Conservation (phyloP, 1,284 basidiomycete genomes). For the Cutaneotrichosporon sp. region DNA sequence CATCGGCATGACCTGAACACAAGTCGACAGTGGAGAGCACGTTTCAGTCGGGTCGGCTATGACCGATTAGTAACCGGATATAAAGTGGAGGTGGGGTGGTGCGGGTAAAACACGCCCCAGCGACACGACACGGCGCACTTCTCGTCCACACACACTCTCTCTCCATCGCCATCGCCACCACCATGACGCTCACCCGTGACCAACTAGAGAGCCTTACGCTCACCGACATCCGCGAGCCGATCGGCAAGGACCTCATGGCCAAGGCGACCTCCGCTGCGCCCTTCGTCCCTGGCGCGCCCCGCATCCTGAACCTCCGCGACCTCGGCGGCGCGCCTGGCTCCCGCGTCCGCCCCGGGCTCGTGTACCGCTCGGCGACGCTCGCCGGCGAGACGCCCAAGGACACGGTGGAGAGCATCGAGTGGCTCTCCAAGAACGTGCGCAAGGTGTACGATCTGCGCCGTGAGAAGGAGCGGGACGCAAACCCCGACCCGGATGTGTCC, state of each 20-base stretch:
- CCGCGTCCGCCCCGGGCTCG: slow-evolving; percentile 6
- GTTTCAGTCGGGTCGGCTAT: neutral
- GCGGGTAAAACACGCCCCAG: too few relatives aligned
- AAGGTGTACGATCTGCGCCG: slow-evolving; percentile 18
- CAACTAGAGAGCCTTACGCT: slow-evolving; percentile 10
- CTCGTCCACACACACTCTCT: neutral
- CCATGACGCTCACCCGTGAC: slow-evolving; percentile 2
- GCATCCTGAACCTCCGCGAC: slow-evolving; percentile 21
- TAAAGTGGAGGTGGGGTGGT: too few relatives aligned
- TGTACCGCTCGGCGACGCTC: slow-evolving; percentile 16
- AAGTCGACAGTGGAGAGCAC: neutral
- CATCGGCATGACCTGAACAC: too few relatives aligned
- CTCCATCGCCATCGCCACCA: neutral
- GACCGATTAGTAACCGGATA: neutral
- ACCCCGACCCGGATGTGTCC: slow-evolving; percentile 12
- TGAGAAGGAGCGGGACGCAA: slow-evolving; percentile 6
- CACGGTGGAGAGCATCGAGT: slow-evolving; percentile 7
- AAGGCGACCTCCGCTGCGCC: slow-evolving; percentile 13
- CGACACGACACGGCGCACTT: neutral
- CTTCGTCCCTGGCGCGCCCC: slow-evolving; percentile 9
- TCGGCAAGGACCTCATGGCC: slow-evolving; percentile 4
- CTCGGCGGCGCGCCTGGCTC: slow-evolving; percentile 15
- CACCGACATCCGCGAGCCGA: slow-evolving; percentile 6
- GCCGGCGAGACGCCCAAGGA: slow-evolving; percentile 6
- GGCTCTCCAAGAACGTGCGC: slow-evolving; percentile 14